These are phyloP conservation scores for Persicaria tinctoria DNA, from an alignment of 148 eudicot genomes.

Conservation along the genomic window DNA sequence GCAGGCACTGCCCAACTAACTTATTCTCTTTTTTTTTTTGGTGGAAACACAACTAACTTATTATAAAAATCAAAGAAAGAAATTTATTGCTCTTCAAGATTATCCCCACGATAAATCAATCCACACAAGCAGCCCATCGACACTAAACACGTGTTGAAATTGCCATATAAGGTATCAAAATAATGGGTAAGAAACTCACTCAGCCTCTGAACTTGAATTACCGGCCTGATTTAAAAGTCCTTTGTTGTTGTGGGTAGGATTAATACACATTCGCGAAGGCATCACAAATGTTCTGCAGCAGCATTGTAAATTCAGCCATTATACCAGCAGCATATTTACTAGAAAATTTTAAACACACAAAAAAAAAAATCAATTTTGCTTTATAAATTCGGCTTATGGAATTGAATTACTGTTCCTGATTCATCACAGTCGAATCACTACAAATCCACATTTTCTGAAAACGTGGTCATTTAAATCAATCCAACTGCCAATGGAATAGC, in stretches of 20 bases:
- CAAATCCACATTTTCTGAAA: background rate
- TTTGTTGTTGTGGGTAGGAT: slow-evolving; percentile 82
- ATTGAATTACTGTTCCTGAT: background rate
- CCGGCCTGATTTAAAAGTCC: slow-evolving; percentile 57
- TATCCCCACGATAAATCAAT: background rate
- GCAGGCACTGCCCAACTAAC: background rate
- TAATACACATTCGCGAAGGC: slow-evolving; percentile 96
- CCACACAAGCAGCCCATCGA: background rate
- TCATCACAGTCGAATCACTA: background rate
- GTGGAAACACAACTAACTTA: background rate
- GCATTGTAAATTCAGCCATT: background rate
- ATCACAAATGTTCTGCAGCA: slow-evolving; percentile 83
- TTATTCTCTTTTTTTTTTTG: background rate
- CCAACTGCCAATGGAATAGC: background rate
- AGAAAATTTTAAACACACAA: background rate
- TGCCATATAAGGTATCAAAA: background rate
- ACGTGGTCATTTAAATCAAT: background rate
- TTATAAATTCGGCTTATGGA: background rate
- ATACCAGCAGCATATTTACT: background rate
- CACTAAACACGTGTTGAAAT: background rate
- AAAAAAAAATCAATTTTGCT: background rate
- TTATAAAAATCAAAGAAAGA: background rate
- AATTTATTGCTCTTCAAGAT: background rate
- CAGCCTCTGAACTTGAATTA: slow-evolving; percentile 46
- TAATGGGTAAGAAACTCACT: slow-evolving; percentile 27